Base-by-base conservation (phyloP, 441 rosid species). In the Jatropha multifida region DNA sequence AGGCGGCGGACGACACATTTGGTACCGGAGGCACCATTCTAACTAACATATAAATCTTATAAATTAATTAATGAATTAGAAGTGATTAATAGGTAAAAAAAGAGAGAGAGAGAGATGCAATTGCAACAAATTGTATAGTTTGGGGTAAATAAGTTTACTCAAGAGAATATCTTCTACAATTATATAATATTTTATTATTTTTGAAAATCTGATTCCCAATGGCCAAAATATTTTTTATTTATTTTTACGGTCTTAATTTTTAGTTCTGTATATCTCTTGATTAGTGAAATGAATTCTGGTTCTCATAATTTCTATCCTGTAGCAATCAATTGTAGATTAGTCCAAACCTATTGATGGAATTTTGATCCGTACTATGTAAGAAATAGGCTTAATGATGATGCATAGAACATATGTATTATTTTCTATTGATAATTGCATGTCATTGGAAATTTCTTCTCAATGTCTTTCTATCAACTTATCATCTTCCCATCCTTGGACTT, bases 401-500 rank as follows among this genome's bases (percentile, higher is more conserved):
- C 15, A 17, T 48, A 44, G 9, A 49, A 7, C 4, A 18, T n/a
- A 0, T 17, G 14, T 13, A 40, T 17, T 23, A 40, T 52, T 40
- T 62, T 14, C 4, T 23, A 7, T 40, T 5, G 9, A n/a, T 38
- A 37, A n/a, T 46, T 68, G 65, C 67, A 27, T n/a, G 32, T n/a
- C 17, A 15, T 5, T 27, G 5, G 15, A 14, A 61, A 8, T 38
- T 27, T 38, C 18, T 26, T 46, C 11, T 26, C 9, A 1, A 18
- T 58, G 15, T 56, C 6, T 59, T 63, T 73, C 32, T 27, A 55
- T 72, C 72, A 51, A 58, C 78, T 70, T 74, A n/a, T 18, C 23
- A 55, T 76, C 72, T 54, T 76, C 75, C 44, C 65, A 52, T 79
- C 46, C 13, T 77, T 73, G 63, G 61, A 55, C 10, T 63, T 82